Evolutionary conservation across 305 asterid species (phyloP).

Genomic region (Fraxinus nigra): DNA sequence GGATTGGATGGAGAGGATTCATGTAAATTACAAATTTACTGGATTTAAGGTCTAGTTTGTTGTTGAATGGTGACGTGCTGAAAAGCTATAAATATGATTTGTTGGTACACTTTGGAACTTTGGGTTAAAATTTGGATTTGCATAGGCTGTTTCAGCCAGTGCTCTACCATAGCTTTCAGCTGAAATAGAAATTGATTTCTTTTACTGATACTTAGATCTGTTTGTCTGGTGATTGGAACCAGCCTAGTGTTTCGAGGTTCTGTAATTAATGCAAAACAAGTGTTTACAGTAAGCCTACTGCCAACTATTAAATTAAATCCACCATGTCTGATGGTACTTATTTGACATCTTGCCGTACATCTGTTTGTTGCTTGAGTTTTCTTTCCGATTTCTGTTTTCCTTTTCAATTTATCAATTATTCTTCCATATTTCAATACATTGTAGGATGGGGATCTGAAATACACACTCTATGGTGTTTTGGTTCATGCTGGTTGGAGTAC

Average conservation of each 20-base stretch:
- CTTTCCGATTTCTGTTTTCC: not conserved
- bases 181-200: not conserved
- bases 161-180: not conserved
- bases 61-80: not conserved
- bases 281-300: not conserved
- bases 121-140: not conserved
- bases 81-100: not conserved
- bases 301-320: not conserved
- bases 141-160: not conserved
- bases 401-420: not conserved
- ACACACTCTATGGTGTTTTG: conserved; percentile 94
- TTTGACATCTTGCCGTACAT: conserved; percentile 7
- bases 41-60: not conserved
- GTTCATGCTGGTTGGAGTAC: conserved; percentile 99
- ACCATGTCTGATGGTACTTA: not conserved
- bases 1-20: not conserved
- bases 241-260: not conserved
- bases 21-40: not conserved
- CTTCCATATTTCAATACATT: conserved; percentile 19
- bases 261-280: not conserved
- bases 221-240: not conserved
- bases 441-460: conserved; percentile 85
- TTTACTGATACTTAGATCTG: not conserved
- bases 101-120: not conserved
- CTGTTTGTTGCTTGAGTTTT: conserved; percentile 11